A percentile compares a stretch with the other conserved stretches of the same genome.
Conservation (phyloP, 352 stramenopile species). For the Elongisporangium senticosum region DNA sequence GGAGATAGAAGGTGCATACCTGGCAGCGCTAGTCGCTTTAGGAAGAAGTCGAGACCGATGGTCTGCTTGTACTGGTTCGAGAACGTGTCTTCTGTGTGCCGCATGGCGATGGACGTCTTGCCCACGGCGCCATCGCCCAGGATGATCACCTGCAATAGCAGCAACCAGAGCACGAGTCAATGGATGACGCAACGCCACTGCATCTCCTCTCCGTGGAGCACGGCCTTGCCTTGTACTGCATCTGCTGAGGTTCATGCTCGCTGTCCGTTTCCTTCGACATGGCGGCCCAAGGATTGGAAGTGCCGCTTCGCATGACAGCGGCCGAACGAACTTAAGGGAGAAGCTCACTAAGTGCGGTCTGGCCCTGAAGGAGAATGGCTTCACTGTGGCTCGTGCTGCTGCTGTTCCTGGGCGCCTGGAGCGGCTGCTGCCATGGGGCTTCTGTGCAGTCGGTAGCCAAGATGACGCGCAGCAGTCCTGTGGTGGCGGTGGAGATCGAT, state of each 20-base stretch:
- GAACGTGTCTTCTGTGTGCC: conserved; percentile 91
- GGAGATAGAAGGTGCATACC: conserved; percentile 20
- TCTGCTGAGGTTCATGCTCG: conserved; percentile 72
- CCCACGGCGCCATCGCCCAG: conserved; percentile 91
- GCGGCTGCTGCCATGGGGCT: background rate
- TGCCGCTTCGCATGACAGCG: background rate
- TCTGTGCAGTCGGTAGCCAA: conserved; percentile 15
- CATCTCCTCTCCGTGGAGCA: conserved; percentile 1
- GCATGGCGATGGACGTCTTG: conserved; percentile 93
- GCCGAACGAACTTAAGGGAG: background rate
- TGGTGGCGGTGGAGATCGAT: conserved; percentile 26
- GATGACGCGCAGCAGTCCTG: conserved; percentile 36
- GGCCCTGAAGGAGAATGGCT: background rate
- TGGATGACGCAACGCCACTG: background rate
- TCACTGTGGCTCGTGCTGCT: background rate
- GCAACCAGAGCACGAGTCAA: background rate
- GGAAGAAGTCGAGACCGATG: conserved; percentile 94
- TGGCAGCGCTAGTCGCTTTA: conserved; percentile 89
- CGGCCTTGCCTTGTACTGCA: conserved; percentile 78
- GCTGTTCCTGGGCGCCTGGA: background rate
- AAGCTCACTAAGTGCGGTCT: background rate
- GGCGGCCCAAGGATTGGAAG: background rate
- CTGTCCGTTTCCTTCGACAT: conserved; percentile 87
- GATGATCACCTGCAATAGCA: conserved; percentile 84
- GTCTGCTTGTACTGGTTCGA: conserved; percentile 94